Evolutionary conservation across 1,284 basidiomycete species (phyloP).

Genomic region (Austroboletus olivaceoglutinosus): DNA sequence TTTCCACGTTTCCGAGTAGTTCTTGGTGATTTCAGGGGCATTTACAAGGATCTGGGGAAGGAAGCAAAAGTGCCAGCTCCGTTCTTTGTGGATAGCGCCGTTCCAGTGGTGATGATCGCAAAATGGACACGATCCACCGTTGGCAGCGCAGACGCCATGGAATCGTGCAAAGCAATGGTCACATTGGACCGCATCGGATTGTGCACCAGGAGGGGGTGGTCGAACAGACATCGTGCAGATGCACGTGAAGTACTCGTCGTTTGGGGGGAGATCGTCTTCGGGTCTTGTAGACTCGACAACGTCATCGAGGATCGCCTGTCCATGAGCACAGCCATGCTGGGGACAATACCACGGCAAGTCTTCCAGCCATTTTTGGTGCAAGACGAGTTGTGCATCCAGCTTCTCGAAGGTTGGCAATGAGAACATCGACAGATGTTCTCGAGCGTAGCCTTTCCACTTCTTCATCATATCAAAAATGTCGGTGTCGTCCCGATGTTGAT

Average conservation of each 20-base stretch:
- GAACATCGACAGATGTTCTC: slow-evolving; percentile 69
- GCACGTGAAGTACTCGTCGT: slow-evolving; percentile 78
- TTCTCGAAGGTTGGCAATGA: slow-evolving; percentile 68
- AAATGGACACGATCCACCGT: slow-evolving; percentile 84
- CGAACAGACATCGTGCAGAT: slow-evolving; percentile 73
- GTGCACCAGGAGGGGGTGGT: slow-evolving; percentile 66
- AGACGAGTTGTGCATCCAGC: slow-evolving; percentile 60
- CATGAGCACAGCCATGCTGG: slow-evolving; percentile 60
- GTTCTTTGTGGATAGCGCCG: slow-evolving; percentile 72
- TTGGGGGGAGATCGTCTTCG: slow-evolving; percentile 72
- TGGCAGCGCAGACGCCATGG: slow-evolving; percentile 77
- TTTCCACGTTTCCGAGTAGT: slow-evolving; percentile 74
- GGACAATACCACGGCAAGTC: slow-evolving; percentile 74
- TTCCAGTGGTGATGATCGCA: slow-evolving; percentile 88
- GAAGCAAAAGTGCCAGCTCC: slow-evolving; percentile 77
- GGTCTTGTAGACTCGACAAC: slow-evolving; percentile 67
- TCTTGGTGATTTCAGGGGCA: slow-evolving; percentile 71
- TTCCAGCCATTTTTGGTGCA: slow-evolving; percentile 67
- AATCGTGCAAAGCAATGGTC: slow-evolving; percentile 83
- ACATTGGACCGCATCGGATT: slow-evolving; percentile 81
- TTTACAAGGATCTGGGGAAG: slow-evolving; percentile 63
- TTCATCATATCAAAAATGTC: slow-evolving; percentile 67
- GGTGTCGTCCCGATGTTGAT: slow-evolving; percentile 51
- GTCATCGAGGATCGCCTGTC: slow-evolving; percentile 62
- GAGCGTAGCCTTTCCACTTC: slow-evolving; percentile 69